Evolutionary conservation across 192 early-diverging fungal genomes (phyloP), one percentile per base, ranked within the genome.

Genomic region (Lobosporangium transversale): DNA sequence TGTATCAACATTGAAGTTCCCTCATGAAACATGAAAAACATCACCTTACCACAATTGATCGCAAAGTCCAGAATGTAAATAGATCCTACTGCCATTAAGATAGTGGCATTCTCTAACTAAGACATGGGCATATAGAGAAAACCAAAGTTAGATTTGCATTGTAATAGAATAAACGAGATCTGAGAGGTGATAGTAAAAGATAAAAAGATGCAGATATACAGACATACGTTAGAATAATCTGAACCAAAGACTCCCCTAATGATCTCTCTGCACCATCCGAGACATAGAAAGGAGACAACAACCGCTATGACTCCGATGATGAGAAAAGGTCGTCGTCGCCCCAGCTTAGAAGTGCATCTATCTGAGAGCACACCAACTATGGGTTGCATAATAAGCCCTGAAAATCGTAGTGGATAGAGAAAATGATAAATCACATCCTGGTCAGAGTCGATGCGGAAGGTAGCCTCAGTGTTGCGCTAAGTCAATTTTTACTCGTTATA

Each of bases 41-140:
- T 40, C 37, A 40, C 1, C 78, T 75, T 81, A 87, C 86, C 86
- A 44, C 87, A 88, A 70, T 98, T 98, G 47, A 98, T 89, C 4
- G 94, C 89, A 84, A 99, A 98, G 84, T 99, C 97, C 21, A 99
- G 80, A 11, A 92, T 59, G 70, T 95, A 98, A 57, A 98, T 95
- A 11, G 90, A 89, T 7, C 78, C 35, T 10, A 98, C 91, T 15
- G 94, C 95, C 49, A 93, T 68, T 29, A 85, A 59, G 31, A 92
- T 88, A 4, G 91, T 83, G 26, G 65, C 57, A 7, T 47, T 57
- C 21, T 50, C 42, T 30, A 66, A 27, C 76, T 79, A 56, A 35
- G 11, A 23, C 12, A 37, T 7, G 32, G 4, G 30, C 17, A 35
- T 9, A 51, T 31, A 37, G 30, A 32, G 26, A 51, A 11, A 0